A percentile compares a stretch with the other conserved stretches of the same genome.
Conservation (phyloP, 495 filamentous ascomycete species). For the Viridothelium virens region DNA sequence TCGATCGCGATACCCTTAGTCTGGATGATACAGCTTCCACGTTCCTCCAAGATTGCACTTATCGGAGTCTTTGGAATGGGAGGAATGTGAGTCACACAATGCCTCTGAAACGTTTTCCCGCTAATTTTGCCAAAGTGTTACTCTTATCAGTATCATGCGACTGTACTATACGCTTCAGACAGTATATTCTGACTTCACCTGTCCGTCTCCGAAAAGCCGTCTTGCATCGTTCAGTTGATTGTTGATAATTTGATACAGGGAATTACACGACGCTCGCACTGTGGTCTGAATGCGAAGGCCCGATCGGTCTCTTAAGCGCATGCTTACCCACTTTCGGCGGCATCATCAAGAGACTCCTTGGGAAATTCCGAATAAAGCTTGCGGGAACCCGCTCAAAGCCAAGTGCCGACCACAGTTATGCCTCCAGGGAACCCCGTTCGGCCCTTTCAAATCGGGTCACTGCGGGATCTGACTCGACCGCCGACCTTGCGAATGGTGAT, state of each 20-base stretch:
- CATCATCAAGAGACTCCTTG: not conserved
- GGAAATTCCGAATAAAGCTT: not conserved
- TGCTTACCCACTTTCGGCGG: not conserved
- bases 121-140: not conserved
- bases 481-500: not conserved
- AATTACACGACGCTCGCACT: slow-evolving; percentile 3
- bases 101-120: too few species aligned
- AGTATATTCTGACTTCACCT: not conserved
- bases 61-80: slow-evolving; percentile 3
- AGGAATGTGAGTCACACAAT: not conserved
- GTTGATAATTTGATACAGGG: not conserved
- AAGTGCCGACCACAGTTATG: not conserved
- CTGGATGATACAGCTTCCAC: not conserved
- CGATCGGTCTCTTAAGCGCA: not conserved
- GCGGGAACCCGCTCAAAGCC: not conserved
- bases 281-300: not conserved
- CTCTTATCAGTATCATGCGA: slow-evolving; percentile 1
- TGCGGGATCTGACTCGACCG: not conserved
- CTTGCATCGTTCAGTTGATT: too few species aligned
- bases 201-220: too few species aligned
- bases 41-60: not conserved
- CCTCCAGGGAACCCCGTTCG: not conserved
- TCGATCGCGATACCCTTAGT: not conserved
- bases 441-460: not conserved
- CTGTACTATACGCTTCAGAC: not conserved